A percentile compares a stretch with the other conserved stretches of the same genome.
These are phyloP conservation scores for Closterium sp. DNA, from an alignment of 139 green algal species.

Conservation along the genomic window DNA sequence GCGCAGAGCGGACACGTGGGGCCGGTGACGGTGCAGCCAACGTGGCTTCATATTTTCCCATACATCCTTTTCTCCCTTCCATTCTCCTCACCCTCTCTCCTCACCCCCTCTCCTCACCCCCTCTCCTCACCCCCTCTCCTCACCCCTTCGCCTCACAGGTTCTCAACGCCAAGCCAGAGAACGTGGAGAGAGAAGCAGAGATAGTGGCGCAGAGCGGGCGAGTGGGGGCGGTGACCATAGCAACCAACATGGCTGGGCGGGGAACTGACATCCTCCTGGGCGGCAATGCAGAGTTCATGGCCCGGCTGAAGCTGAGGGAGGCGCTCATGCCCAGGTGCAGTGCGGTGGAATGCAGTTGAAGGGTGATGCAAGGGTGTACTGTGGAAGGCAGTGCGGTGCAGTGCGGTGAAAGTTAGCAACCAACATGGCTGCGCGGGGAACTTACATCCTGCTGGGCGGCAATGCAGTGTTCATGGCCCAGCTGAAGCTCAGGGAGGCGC, in stretches of 20 bases:
- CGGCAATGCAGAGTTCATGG: constrained; percentile 75
- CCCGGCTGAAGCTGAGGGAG: constrained; percentile 88
- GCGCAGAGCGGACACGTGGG: no score
- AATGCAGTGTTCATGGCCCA: no score
- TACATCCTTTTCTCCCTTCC: not conserved
- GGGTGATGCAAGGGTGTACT: not conserved
- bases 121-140: no score
- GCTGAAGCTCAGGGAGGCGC: constrained; percentile 86
- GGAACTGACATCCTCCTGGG: constrained; percentile 80
- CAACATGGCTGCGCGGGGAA: constrained; percentile 80
- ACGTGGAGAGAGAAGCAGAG: constrained; percentile 65
- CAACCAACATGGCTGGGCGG: constrained; percentile 77
- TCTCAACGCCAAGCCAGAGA: constrained; percentile 42
- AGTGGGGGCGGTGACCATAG: constrained; percentile 69
- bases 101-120: not conserved
- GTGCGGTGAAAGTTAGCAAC: not conserved
- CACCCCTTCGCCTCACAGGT: not conserved
- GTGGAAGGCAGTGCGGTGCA: not conserved
- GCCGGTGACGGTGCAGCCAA: no score
- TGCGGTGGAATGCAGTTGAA: not conserved
- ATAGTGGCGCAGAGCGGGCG: constrained; percentile 65
- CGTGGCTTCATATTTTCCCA: not conserved
- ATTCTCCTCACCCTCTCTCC: not conserved
- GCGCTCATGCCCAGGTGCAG: constrained; percentile 77
- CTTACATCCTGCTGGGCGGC: constrained; percentile 96